Conservation (phyloP, 306 rosid genomes). For the Corylus avellana region DNA sequence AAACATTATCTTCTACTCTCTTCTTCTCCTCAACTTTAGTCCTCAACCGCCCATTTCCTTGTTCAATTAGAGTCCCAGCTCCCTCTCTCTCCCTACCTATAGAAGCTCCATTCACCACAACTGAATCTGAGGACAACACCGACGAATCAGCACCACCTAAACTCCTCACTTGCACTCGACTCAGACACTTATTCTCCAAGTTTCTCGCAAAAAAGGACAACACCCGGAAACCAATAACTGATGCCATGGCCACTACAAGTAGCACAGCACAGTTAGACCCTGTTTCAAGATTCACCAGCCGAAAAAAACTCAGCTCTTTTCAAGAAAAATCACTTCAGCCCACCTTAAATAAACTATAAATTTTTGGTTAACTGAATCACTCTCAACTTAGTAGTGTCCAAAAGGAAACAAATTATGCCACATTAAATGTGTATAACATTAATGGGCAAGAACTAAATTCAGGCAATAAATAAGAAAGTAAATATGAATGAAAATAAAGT, state of each 20-base stretch:
- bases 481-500: not conserved
- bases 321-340: not conserved
- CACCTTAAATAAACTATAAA: not conserved
- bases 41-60: constrained; percentile 38
- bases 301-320: not conserved
- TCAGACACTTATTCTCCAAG: constrained; percentile 20
- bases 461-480: not conserved
- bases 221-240: constrained; percentile 34
- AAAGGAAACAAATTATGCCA: not conserved
- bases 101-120: constrained; percentile 46
- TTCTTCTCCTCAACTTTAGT: constrained; percentile 27
- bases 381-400: not conserved
- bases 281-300: not conserved
- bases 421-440: not conserved
- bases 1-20: constrained; percentile 11
- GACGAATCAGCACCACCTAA: constrained; percentile 29
- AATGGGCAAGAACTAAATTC: not conserved
- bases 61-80: constrained; percentile 29
- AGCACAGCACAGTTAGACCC: constrained; percentile 7
- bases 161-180: constrained; percentile 38
- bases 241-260: constrained; percentile 47
- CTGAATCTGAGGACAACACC: constrained; percentile 45
- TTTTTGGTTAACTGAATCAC: not conserved
- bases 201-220: constrained; percentile 34
- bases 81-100: constrained; percentile 33